Evolutionary conservation across 2,329 filamentous ascomycete species (phyloP).

Genomic region (Sordariomycetes sp.): DNA sequence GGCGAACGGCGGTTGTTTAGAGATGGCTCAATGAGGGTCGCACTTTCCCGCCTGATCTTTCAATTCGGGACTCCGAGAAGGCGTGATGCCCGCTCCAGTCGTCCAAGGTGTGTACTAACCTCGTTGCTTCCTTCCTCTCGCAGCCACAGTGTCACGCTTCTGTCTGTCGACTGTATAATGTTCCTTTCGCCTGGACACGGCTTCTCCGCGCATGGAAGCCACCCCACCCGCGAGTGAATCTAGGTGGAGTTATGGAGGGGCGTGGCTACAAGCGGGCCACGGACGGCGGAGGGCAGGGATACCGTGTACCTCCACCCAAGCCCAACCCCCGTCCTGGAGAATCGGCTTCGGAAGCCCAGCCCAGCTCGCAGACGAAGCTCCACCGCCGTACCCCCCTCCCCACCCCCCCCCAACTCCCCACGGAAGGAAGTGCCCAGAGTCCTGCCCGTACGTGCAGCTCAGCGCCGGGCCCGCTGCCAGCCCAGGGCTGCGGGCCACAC

Average conservation of each 20-base stretch:
- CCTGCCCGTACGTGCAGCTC: not conserved
- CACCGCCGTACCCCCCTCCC: not conserved
- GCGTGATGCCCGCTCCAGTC: not conserved
- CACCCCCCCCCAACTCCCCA: too few relatives aligned
- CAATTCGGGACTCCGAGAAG: not conserved
- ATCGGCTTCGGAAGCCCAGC: not conserved
- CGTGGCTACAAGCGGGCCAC: not conserved
- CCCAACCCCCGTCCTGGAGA: not conserved
- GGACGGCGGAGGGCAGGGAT: not conserved
- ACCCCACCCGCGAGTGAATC: not conserved
- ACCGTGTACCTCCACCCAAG: not conserved
- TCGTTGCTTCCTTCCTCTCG: not conserved
- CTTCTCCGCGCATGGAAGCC: not conserved
- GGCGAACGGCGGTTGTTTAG: too few relatives aligned
- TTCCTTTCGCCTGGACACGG: not conserved
- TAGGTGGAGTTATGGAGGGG: not conserved
- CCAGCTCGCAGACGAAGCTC: not conserved
- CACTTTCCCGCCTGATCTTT: too few relatives aligned
- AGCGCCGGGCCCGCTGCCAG: not conserved
- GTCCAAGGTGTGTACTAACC: not conserved
- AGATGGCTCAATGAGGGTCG: too few relatives aligned
- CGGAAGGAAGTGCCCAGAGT: not conserved
- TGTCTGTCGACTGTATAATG: not conserved
- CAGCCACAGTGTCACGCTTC: not conserved
- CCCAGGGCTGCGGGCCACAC: not conserved